A percentile compares a stretch with the other conserved stretches of the same genome.
These are phyloP conservation scores for Juncus inflexus DNA, from an alignment of 176 grass and related monocot genomes.

Conservation along the genomic window DNA sequence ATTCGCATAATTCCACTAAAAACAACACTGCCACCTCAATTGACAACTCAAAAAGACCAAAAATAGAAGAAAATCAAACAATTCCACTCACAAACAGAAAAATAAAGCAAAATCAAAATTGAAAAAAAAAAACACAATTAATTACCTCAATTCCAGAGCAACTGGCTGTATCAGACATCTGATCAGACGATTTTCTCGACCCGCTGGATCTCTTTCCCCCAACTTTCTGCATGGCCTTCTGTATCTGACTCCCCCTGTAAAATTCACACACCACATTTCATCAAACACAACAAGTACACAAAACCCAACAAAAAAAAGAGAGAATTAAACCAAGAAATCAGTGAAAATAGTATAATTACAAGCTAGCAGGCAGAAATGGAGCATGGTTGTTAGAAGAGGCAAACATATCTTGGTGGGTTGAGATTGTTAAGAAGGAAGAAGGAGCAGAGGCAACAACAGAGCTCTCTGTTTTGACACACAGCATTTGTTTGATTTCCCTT, in stretches of 20 bases:
- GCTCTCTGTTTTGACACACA: conserved; percentile 45
- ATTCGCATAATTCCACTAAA: conserved; percentile 1
- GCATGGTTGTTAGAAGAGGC: conserved; percentile 37
- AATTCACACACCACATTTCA: conserved; percentile 5
- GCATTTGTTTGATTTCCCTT: conserved; percentile 27
- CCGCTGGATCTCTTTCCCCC: conserved; percentile 25
- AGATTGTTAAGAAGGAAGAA: not conserved
- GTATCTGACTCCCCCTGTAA: conserved; percentile 59
- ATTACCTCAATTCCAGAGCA: conserved; percentile 45
- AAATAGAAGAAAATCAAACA: conserved; percentile 5
- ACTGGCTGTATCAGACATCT: conserved; percentile 41
- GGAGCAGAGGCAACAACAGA: conserved; percentile 4
- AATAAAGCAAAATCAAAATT: conserved; percentile 14
- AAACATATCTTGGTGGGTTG: conserved; percentile 36
- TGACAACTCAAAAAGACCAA: conserved; percentile 21
- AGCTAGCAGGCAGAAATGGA: conserved; percentile 26
- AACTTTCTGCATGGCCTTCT: conserved; percentile 52
- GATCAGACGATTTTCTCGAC: conserved; percentile 25
- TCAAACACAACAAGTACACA: conserved; percentile 11
- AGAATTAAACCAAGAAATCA: conserved; percentile 1
- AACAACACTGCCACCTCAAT: conserved; percentile 32
- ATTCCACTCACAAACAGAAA: not conserved
- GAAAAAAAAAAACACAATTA: conserved; percentile 12
- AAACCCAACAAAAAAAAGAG: conserved; percentile 11
- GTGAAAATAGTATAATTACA: conserved; percentile 20